phyloP scores from a whole-genome alignment of 2,329 filamentous ascomycete genomes.

The Cordyceps tenuipes region DNA sequence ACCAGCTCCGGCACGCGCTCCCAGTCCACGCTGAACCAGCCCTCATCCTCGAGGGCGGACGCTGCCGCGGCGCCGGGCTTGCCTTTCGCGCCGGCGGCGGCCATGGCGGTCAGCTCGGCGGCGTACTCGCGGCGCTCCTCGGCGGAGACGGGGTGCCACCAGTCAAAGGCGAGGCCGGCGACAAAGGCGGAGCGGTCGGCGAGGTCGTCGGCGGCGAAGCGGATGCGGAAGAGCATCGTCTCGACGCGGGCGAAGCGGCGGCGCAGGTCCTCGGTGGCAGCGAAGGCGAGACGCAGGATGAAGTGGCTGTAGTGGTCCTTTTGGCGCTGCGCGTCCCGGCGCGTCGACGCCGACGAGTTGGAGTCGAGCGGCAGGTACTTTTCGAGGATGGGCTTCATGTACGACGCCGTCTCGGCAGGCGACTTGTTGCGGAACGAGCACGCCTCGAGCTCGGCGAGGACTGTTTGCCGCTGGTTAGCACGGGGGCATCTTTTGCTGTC shows the following conservation, averaged over 20 bases:
- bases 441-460: conserved; percentile 82
- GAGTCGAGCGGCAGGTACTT: conserved; percentile 78
- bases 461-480: conserved; percentile 34
- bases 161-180: conserved; percentile 67
- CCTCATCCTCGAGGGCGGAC: conserved; percentile 57
- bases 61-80: conserved; percentile 18
- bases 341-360: conserved; percentile 55
- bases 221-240: conserved; percentile 77
- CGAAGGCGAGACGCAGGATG: conserved; percentile 87
- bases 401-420: conserved; percentile 68
- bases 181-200: conserved; percentile 71
- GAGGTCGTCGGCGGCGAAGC: conserved; percentile 68
- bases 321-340: conserved; percentile 65
- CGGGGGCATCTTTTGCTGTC: background rate
- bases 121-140: conserved; percentile 64
- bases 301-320: conserved; percentile 98
- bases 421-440: conserved; percentile 91
- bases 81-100: conserved; percentile 14
- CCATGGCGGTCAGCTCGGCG: conserved; percentile 49
- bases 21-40: conserved; percentile 97
- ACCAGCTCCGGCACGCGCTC: conserved; percentile 84
- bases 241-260: conserved; percentile 80
- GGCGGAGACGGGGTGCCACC: conserved; percentile 79
- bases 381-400: conserved; percentile 79
- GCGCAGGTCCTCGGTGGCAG: conserved; percentile 81